Base-by-base conservation (phyloP, 208 protist genomes). In the Kentomonas sorsogonicus region DNA sequence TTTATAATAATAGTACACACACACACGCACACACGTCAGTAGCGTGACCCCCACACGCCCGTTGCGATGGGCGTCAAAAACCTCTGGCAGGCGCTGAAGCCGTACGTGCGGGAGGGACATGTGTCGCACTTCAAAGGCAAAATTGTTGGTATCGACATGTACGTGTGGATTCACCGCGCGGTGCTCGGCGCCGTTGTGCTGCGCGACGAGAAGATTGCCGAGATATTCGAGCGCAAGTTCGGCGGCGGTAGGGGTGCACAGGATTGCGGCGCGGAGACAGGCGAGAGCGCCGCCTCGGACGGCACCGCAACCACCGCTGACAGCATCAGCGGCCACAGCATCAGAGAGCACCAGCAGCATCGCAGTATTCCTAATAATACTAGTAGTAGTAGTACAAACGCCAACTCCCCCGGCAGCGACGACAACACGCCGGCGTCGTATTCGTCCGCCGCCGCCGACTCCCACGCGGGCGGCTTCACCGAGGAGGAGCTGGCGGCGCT, bases 101-200 rank as follows among this genome's bases (percentile, higher is more conserved):
- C 69, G 29, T 79, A 86, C 30, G 74, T 76, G n/a, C 79, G 73
- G n/a, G 71, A 77, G 54, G 79, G 78, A 1, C 83, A 94, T 62
- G 51, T 94, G 15, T 74, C 68, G 22, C 79, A 89, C 54, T 94
- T 94, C 46, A 68, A 74, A 22, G 77, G 78, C 0, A 74, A 89
- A 61, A 72, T 78, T 3, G 77, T 94, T 10, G 83, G 73, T n/a
- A 67, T 94, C 10, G 87, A 94, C 65, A 94, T 89, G 78, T 94
- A 94, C 69, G 83, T 91, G n/a, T 94, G 87, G 83, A 67, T 94
- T 9, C 87, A 94, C 52, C 76, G 77, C 36, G 74, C 66, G 29
- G 56, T 88, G 10, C 65, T 74, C 16, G 61, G 66, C n/a, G 72
- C 50, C 26, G 69, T 87, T 3, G 52, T 67, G 36, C 43, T 89